Base-by-base conservation (phyloP, 441 rosid species). In the Adansonia gregorii region DNA sequence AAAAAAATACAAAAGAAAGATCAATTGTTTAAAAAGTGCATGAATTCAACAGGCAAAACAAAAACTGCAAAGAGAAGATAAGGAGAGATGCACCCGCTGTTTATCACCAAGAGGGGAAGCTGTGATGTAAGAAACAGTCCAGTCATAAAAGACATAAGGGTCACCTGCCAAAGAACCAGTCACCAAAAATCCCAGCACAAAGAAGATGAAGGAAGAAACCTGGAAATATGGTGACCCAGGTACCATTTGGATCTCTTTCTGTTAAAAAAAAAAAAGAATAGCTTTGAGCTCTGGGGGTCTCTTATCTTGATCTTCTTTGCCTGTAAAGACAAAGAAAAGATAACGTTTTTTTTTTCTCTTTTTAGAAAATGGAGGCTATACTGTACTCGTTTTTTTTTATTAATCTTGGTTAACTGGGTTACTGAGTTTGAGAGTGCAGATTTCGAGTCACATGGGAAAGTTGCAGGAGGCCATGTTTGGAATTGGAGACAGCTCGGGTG, bases 41-140 rank as follows among this genome's bases (percentile, higher is more conserved):
- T 67, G 19, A 39, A 39, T 41, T 67, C 52, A 17, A 41, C 35
- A 69, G 20, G 1, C 55, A 67, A 27, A 41, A 65, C 15, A 22
- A 6, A 6, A 3, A 31, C 20, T 0, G 46, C 8, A 48, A 73
- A 35, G 27, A 22, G 12, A 52, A n/a, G 2, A 63, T 45, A 39
- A 74, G 41, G 45, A 65, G 70, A 48, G 24, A 49, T 24, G 65
- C 61, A 94, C 98, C 97, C 90, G 90, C 43, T 93, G 97, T 65
- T 89, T 92, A 71, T 74, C 78, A 24, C 93, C 93, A 76, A 94
- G 91, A 12, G 98, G 97, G 39, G 91, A 89, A 75, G 85, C 84
- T 17, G 88, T 66, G 79, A 90, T 80, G 80, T 93, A 94, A 63
- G 98, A 93, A 81, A 94, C 91, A 22, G 94, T 93, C 98, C 97